Conservation (phyloP, 2,329 filamentous ascomycete genomes). For the Exophiala oligosperma region DNA sequence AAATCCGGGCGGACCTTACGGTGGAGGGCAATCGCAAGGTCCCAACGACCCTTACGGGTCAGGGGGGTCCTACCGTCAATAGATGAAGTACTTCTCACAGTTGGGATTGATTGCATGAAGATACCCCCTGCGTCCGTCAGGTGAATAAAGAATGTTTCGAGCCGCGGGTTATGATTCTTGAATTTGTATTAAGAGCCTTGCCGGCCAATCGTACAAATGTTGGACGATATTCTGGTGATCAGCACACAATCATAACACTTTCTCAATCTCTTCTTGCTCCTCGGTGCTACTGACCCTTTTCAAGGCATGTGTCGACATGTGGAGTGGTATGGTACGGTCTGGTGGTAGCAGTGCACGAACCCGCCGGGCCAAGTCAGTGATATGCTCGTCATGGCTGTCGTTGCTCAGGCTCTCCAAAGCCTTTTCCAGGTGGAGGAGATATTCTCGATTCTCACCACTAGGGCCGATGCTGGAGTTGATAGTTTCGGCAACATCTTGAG, state of each 20-base stretch:
- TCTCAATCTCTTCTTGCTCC: conserved; percentile 63
- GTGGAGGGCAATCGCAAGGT: conserved; percentile 19
- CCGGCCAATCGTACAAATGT: conserved; percentile 3
- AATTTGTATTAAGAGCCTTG: background rate
- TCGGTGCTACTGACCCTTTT: conserved; percentile 51
- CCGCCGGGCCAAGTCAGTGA: conserved; percentile 75
- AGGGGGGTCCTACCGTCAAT: conserved; percentile 23
- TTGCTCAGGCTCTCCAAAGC: conserved; percentile 71
- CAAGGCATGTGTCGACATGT: conserved; percentile 36
- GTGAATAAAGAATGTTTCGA: background rate
- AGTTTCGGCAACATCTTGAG: conserved; percentile 52
- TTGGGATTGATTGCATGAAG: conserved; percentile 6
- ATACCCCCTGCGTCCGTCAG: conserved; percentile 6
- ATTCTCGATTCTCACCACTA: conserved; percentile 87
- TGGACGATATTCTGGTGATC: conserved; percentile 7
- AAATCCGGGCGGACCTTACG: conserved; percentile 28
- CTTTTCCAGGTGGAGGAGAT: conserved; percentile 76
- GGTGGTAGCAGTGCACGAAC: conserved; percentile 59
- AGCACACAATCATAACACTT: conserved; percentile 28
- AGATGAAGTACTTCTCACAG: conserved; percentile 1
- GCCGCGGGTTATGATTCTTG: background rate
- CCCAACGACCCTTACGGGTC: conserved; percentile 18
- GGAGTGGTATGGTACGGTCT: conserved; percentile 2
- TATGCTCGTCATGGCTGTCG: conserved; percentile 79
- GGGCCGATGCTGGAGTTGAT: conserved; percentile 76